Conservation (phyloP, 2,329 filamentous ascomycete species). For the Epicoccum nigrum region DNA sequence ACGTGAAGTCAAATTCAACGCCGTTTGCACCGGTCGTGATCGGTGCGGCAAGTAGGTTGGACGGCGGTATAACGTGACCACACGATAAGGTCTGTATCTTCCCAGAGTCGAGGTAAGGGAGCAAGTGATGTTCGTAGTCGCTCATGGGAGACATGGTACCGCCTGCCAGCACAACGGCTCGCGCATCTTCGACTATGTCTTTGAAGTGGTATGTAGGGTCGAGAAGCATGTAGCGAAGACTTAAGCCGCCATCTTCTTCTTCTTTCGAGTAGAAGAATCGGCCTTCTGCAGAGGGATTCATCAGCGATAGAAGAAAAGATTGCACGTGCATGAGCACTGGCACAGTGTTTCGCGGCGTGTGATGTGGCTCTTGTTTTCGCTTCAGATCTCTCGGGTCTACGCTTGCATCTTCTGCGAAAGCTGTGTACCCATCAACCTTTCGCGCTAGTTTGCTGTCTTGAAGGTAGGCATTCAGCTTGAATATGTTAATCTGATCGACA, state of each 20-base stretch:
- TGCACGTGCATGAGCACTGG: conserved; percentile 68
- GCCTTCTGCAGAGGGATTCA: conserved; percentile 77
- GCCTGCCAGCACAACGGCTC: conserved; percentile 87
- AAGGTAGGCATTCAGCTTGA: conserved; percentile 84
- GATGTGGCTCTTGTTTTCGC: conserved; percentile 8
- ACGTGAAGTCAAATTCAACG: conserved; percentile 82
- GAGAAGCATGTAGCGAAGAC: conserved; percentile 83
- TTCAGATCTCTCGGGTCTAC: conserved; percentile 17
- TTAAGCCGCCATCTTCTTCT: conserved; percentile 58
- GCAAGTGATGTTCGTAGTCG: conserved; percentile 86
- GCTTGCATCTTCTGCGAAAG: conserved; percentile 62
- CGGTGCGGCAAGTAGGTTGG: conserved; percentile 80
- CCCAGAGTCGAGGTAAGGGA: conserved; percentile 70
- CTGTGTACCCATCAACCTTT: conserved; percentile 89
- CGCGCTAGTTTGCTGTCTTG: conserved; percentile 91
- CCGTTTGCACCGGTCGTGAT: conserved; percentile 60
- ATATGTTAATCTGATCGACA: conserved; percentile 93
- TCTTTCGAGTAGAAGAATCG: conserved; percentile 62
- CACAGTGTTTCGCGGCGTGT: conserved; percentile 42
- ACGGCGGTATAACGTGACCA: conserved; percentile 86
- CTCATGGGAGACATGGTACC: conserved; percentile 98
- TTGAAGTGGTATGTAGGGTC: conserved; percentile 92
- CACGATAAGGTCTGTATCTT: conserved; percentile 85
- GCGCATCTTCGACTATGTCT: conserved; percentile 80
- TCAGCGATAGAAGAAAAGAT: conserved; percentile 77